Evolutionary conservation across 306 rosid species (phyloP), one percentile per base, ranked within the genome.

Genomic region (Corylus heterophylla): DNA sequence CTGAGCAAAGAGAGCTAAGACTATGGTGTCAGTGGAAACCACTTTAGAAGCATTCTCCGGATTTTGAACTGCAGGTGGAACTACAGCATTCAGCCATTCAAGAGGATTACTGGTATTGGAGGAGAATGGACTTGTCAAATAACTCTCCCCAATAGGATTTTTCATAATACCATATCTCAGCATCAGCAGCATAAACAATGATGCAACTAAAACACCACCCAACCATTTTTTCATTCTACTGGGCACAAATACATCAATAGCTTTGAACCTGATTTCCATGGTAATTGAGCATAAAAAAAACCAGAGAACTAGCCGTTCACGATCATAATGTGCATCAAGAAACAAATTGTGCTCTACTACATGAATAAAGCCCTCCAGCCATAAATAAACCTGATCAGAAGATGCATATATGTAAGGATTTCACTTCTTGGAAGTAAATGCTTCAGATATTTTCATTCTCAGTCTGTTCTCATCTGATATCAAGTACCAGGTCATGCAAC

Each of bases 201-300:
- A 89, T 54, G 85, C 91, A 79, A 90, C 75, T 74, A 91, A 63
- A 83, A 90, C 86, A 78, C 91, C 88, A 22, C 98, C 93, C 70
- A 86, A 91, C 79, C 85, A 91, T 90, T 81, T 96, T 88, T 96
- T 93, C 99, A 96, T 96, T 83, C 85, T 90, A 79, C 79, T 48
- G 76, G 84, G 73, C 29, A 78, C 61, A 73, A 52, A 50, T 81
- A 69, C 77, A 74, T 64, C 82, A 83, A 85, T 54, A 69, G 69
- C 61, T 80, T 83, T 67, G 73, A 71, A 29, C 74, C 83, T 29
- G 72, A 78, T 78, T 11, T 81, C 84, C 87, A 79, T 39, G 42
- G 69, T 78, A 63, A 81, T 52, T 49, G 63, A 78, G 77, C 84
- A 79, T 17, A 39, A 39, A 39, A 39, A 42, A 42, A 42, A 42